Evolutionary conservation across 1,139 yeast species (phyloP).

Genomic region (Debaryomyces subglobosus): DNA sequence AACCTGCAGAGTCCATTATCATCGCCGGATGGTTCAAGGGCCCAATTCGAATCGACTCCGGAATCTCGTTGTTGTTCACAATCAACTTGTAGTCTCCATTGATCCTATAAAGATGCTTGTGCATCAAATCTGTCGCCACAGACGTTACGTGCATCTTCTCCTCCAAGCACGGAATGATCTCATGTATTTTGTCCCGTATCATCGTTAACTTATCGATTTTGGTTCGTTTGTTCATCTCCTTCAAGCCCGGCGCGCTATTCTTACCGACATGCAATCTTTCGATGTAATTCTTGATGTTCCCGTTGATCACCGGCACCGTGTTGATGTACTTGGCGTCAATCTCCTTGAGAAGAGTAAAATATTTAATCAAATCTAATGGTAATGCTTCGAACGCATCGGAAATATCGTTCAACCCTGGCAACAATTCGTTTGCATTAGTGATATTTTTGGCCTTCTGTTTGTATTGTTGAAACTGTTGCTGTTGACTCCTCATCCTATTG

Average conservation of each 20-base stretch:
- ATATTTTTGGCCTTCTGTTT: constrained; percentile 37
- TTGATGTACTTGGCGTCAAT: constrained; percentile 92
- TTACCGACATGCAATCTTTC: constrained; percentile 35
- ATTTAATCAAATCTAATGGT: constrained; percentile 81
- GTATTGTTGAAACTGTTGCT: constrained; percentile 37
- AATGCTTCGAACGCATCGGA: constrained; percentile 90
- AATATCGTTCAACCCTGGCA: constrained; percentile 90
- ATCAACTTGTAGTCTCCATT: constrained; percentile 78
- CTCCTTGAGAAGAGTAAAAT: constrained; percentile 86
- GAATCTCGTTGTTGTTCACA: constrained; percentile 71
- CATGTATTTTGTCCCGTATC: constrained; percentile 58
- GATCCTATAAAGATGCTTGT: constrained; percentile 69
- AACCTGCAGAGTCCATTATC: constrained; percentile 54
- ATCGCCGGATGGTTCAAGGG: constrained; percentile 91
- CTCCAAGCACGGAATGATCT: constrained; percentile 88
- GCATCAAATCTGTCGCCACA: constrained; percentile 79
- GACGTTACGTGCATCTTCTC: constrained; percentile 98
- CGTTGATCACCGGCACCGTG: constrained; percentile 67
- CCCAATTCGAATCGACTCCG: constrained; percentile 68
- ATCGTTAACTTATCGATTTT: constrained; percentile 25
- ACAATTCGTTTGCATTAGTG: constrained; percentile 47
- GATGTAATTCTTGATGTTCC: constrained; percentile 59
- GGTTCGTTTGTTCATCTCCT: constrained; percentile 9
- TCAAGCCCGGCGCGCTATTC: constrained; percentile 3
- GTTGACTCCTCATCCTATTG: constrained; percentile 32